phyloP scores from a whole-genome alignment of 2,329 filamentous ascomycete species.

The Monascus ruber region DNA sequence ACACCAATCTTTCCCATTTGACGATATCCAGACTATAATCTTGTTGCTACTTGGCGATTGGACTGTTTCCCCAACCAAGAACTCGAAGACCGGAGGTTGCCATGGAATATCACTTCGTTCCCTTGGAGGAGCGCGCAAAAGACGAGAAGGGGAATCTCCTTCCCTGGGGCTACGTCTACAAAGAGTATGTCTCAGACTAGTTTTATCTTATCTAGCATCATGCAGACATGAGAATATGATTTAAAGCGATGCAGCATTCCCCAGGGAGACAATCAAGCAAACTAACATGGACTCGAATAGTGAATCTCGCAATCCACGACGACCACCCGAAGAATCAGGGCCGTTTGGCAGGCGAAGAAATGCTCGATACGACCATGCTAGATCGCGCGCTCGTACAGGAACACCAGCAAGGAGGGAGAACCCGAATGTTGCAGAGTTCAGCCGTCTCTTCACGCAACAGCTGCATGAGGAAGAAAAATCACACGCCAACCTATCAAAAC shows the following conservation, averaged over 20 bases:
- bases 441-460: slow-evolving; percentile 33
- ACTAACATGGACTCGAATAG: slow-evolving; percentile 19
- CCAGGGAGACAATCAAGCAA: slow-evolving; percentile 6
- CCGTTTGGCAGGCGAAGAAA: slow-evolving; percentile 48
- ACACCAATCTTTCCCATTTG: too few species aligned
- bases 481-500: slow-evolving; percentile 22
- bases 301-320: slow-evolving; percentile 39
- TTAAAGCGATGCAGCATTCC: too few species aligned
- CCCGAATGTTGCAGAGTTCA: slow-evolving; percentile 37
- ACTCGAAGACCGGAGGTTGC: slow-evolving; percentile 2
- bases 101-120: slow-evolving; percentile 57
- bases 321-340: slow-evolving; percentile 48
- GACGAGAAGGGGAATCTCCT: slow-evolving; percentile 48
- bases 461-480: slow-evolving; percentile 30
- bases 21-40: too few species aligned
- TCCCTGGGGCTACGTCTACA: slow-evolving; percentile 53
- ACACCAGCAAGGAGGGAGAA: slow-evolving; percentile 50
- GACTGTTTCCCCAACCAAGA: background rate
- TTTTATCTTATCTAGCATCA: background rate
- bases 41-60: background rate
- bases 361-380: slow-evolving; percentile 31
- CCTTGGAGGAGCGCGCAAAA: slow-evolving; percentile 49
- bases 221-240: background rate
- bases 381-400: slow-evolving; percentile 46
- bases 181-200: slow-evolving; percentile 39